These are phyloP conservation scores for Suhomyces xylopsoci DNA, from an alignment of 805 yeast species.

Conservation along the genomic window DNA sequence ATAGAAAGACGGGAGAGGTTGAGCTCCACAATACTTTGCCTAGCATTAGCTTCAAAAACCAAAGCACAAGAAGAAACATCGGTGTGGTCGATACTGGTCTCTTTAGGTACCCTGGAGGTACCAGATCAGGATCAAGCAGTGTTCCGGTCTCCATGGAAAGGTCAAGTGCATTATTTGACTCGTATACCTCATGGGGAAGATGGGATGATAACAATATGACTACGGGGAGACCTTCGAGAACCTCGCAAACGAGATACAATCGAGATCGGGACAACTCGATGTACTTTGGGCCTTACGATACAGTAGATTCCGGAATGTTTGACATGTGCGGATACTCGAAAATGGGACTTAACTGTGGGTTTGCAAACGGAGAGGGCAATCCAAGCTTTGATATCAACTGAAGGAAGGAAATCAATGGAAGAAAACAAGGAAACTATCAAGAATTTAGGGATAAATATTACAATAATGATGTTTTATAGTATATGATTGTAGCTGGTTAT, in stretches of 20 bases:
- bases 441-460: neutral
- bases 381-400: constrained; percentile 1
- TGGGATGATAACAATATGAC: neutral
- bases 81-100: constrained; percentile 5
- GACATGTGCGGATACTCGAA: constrained; percentile 2
- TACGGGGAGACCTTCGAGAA: neutral
- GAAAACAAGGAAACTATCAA: neutral
- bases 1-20: constrained; percentile 34
- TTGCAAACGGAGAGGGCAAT: neutral
- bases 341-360: neutral
- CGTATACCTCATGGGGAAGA: neutral
- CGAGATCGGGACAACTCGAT: neutral
- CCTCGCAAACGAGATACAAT: neutral
- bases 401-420: neutral
- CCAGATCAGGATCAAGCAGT: neutral
- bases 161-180: neutral
- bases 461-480: neutral
- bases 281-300: neutral
- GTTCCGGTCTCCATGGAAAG: neutral
- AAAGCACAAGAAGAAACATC: constrained; percentile 2
- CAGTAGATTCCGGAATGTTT: neutral
- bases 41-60: constrained; percentile 18
- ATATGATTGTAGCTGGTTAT: neutral
- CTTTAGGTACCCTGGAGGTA: neutral
- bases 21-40: constrained; percentile 34